Evolutionary conservation across 169 alveolate species (phyloP).

Genomic region (Plasmodium fragile): DNA sequence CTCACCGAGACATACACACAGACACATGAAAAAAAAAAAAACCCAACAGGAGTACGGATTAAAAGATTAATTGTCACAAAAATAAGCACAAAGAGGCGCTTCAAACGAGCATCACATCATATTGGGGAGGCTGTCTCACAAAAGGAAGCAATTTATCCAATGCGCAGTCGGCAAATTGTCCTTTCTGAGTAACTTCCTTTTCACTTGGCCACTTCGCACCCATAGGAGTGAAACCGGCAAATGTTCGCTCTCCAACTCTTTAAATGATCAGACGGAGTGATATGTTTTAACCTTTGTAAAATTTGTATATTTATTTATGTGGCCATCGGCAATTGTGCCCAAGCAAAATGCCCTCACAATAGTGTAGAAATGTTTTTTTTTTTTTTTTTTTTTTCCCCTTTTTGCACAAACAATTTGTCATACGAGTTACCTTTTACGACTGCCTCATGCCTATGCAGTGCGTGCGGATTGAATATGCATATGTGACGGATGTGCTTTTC

Average conservation of each 20-base stretch:
- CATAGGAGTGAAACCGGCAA: neutral
- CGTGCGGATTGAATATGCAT: neutral
- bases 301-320: neutral
- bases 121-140: neutral
- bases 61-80: neutral
- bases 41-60: neutral
- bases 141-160: neutral
- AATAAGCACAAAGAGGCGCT: neutral
- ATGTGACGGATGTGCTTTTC: neutral
- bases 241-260: neutral
- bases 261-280: neutral
- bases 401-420: neutral
- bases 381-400: neutral
- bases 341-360: neutral
- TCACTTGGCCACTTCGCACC: neutral
- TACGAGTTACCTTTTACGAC: neutral
- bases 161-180: neutral
- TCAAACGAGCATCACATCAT: neutral
- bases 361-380: neutral
- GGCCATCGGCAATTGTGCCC: neutral
- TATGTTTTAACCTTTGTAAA: neutral
- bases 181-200: neutral
- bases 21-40: neutral
- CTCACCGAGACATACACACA: neutral
- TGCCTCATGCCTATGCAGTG: neutral